Conservation (phyloP, 768 basidiomycete species). For the Macrolepiota dolichaula region DNA sequence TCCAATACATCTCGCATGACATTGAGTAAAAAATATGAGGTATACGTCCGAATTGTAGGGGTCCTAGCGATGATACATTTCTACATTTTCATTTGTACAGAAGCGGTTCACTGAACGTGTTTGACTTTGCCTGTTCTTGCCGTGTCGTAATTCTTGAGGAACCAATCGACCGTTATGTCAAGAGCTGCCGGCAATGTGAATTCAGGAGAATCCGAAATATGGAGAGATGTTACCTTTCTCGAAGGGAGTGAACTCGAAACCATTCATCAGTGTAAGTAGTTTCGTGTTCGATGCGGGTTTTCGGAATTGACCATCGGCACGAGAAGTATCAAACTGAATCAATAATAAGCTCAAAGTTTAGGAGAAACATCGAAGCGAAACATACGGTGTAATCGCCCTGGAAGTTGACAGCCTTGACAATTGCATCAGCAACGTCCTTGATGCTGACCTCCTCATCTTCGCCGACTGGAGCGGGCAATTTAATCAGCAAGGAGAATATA, state of each 20-base stretch:
- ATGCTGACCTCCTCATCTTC: constrained; percentile 95
- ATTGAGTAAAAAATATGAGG: neutral
- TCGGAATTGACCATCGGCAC: constrained; percentile 91
- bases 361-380: constrained; percentile 5
- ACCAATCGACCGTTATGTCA: constrained; percentile 80
- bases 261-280: constrained; percentile 69
- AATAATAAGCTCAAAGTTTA: neutral
- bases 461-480: constrained; percentile 50
- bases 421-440: constrained; percentile 85
- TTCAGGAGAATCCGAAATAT: neutral
- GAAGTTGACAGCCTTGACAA: constrained; percentile 81
- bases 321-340: constrained; percentile 74
- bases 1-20: neutral
- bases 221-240: constrained; percentile 52
- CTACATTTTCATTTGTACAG: neutral
- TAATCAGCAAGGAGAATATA: neutral
- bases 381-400: constrained; percentile 70
- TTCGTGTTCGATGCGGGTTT: constrained; percentile 96
- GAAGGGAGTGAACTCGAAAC: constrained; percentile 91
- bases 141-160: constrained; percentile 73
- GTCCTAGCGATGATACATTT: neutral
- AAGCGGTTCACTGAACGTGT: neutral
- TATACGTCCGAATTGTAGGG: neutral
- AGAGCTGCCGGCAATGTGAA: constrained; percentile 49
- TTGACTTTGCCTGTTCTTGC: constrained; percentile 50